These are phyloP conservation scores for Cladorrhinum sp. DNA, from an alignment of 2,329 filamentous ascomycete genomes.

Conservation along the genomic window DNA sequence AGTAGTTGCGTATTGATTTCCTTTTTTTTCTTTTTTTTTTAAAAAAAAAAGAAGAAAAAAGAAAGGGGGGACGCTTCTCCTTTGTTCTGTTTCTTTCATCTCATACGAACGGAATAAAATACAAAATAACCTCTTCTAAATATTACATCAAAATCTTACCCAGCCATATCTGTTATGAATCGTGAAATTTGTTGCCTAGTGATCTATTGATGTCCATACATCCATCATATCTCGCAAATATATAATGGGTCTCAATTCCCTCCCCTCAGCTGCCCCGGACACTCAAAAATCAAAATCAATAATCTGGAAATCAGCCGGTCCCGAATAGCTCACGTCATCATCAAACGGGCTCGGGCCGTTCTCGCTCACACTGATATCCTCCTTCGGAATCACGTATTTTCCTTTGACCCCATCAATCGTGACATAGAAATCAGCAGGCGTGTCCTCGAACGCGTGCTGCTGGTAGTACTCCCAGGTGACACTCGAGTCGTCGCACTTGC, in stretches of 20 bases:
- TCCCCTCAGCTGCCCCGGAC: neutral
- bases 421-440: constrained; percentile 7
- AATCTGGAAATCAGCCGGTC: constrained; percentile 10
- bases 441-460: neutral
- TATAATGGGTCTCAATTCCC: neutral
- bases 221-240: neutral
- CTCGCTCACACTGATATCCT: constrained; percentile 10
- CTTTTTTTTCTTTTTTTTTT: no score
- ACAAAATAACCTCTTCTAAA: no score
- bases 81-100: no score
- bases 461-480: constrained; percentile 15
- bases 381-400: constrained; percentile 5
- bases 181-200: no score
- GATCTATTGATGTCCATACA: no score
- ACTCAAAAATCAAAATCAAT: neutral
- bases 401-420: constrained; percentile 10
- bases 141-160: no score
- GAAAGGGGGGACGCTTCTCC: no score
- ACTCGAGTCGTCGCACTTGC: constrained; percentile 3
- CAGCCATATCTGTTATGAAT: no score
- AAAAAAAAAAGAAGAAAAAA: no score
- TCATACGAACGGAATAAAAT: no score
- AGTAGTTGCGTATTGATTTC: no score
- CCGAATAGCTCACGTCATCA: constrained; percentile 14
- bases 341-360: constrained; percentile 15